Percentiles rank a stretch among this genome's conserved stretches.
Evolutionary conservation across 139 green algal genomes (phyloP).

Genomic region (Monoraphidium neglectum): DNA sequence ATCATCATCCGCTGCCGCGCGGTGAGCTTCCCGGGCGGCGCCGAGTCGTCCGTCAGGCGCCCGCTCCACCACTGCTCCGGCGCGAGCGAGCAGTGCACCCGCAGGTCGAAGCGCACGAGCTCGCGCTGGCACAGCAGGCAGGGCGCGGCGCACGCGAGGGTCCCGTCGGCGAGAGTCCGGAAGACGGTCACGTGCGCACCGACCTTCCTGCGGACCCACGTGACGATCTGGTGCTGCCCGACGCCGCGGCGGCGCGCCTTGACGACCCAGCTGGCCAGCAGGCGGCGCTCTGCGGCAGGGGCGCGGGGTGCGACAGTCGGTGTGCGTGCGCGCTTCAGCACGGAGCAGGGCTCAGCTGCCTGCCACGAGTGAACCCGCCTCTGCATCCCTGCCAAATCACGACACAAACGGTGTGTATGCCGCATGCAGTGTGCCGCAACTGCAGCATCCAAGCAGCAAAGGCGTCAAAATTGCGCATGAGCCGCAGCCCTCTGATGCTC

Average conservation of each 20-base stretch:
- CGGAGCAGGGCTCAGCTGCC: too few species aligned
- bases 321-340: too few species aligned
- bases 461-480: too few species aligned
- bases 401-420: too few species aligned
- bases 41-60: conserved; percentile 41
- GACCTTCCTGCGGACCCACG: conserved; percentile 72
- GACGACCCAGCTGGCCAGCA: conserved; percentile 36
- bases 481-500: too few species aligned
- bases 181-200: conserved; percentile 53
- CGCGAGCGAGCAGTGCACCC: conserved; percentile 46
- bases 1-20: conserved; percentile 41
- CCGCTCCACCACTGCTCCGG: conserved; percentile 46
- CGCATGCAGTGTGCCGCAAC: too few species aligned
- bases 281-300: not conserved
- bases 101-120: conserved; percentile 56
- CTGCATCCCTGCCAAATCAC: too few species aligned
- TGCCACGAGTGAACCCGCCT: too few species aligned
- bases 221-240: conserved; percentile 39
- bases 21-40: conserved; percentile 45
- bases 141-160: conserved; percentile 55
- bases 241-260: conserved; percentile 55
- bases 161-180: conserved; percentile 58
- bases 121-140: conserved; percentile 63
- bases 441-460: too few species aligned
- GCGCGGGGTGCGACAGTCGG: too few species aligned